Evolutionary conservation across 257 asterid genomes (phyloP).

Genomic region (Euphrasia confusa): DNA sequence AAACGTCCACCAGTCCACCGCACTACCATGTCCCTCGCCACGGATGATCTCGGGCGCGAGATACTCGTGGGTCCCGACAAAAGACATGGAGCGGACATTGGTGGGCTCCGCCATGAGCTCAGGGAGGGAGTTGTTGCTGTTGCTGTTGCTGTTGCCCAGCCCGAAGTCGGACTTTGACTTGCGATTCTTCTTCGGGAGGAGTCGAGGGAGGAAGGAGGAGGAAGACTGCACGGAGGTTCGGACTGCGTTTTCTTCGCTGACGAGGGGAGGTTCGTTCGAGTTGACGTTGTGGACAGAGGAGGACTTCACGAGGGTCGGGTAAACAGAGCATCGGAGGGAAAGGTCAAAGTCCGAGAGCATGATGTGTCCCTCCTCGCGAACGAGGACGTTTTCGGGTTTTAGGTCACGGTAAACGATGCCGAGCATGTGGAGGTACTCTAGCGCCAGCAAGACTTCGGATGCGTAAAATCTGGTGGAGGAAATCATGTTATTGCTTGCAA

Average conservation of each 20-base stretch:
- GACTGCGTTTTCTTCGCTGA: slow-evolving; percentile 26
- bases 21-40: slow-evolving; percentile 53
- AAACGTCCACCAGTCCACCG: slow-evolving; percentile 56
- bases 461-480: slow-evolving; percentile 59
- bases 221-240: slow-evolving; percentile 51
- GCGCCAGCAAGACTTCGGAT: slow-evolving; percentile 66
- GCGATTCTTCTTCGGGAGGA: slow-evolving; percentile 48
- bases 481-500: not conserved
- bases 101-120: slow-evolving; percentile 55
- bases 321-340: slow-evolving; percentile 74
- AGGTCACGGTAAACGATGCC: slow-evolving; percentile 79
- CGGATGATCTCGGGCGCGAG: slow-evolving; percentile 56
- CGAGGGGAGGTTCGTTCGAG: not conserved
- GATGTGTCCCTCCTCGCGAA: slow-evolving; percentile 75
- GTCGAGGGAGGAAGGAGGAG: slow-evolving; percentile 37
- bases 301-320: slow-evolving; percentile 76
- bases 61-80: slow-evolving; percentile 50
- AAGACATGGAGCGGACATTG: slow-evolving; percentile 47
- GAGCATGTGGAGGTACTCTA: slow-evolving; percentile 83
- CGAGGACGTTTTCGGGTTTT: slow-evolving; percentile 79
- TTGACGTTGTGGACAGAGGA: slow-evolving; percentile 44
- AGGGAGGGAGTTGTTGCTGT: slow-evolving; percentile 34
- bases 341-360: slow-evolving; percentile 90
- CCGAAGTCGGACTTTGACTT: slow-evolving; percentile 52
- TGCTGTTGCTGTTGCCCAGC: not conserved